Conservation (phyloP, 75 land plant species). For the Cupressus sempervirens region DNA sequence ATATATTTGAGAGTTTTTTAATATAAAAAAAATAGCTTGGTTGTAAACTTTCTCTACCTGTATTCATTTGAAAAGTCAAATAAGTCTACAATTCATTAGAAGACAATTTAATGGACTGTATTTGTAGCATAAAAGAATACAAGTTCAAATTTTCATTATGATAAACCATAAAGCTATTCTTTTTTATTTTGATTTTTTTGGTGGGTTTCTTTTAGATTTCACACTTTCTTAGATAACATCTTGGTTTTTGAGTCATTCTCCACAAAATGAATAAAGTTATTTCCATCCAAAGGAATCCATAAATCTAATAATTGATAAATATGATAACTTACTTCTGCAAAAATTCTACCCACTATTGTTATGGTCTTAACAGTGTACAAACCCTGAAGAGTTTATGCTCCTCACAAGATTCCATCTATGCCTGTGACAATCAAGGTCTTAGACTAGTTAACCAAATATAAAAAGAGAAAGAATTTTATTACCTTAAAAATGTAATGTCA, state of each 20-base stretch:
- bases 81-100: background rate
- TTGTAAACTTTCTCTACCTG: too few species aligned
- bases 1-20: too few species aligned
- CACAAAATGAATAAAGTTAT: background rate
- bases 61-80: too few species aligned
- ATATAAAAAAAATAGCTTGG: too few species aligned
- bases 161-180: background rate
- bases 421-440: constrained; percentile 37
- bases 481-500: background rate
- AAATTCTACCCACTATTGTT: constrained; percentile 78
- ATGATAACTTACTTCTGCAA: constrained; percentile 61
- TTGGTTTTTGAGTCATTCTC: background rate
- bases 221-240: background rate
- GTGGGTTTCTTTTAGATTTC: background rate
- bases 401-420: constrained; percentile 88
- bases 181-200: background rate
- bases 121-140: background rate
- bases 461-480: too few species aligned
- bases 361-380: constrained; percentile 86
- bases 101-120: background rate
- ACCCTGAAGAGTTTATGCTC: constrained; percentile 95
- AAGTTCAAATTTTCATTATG: background rate
- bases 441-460: background rate
- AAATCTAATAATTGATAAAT: background rate
- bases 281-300: background rate